Evolutionary conservation across 257 asterid species (phyloP).

Genomic region (Apocynum venetum): DNA sequence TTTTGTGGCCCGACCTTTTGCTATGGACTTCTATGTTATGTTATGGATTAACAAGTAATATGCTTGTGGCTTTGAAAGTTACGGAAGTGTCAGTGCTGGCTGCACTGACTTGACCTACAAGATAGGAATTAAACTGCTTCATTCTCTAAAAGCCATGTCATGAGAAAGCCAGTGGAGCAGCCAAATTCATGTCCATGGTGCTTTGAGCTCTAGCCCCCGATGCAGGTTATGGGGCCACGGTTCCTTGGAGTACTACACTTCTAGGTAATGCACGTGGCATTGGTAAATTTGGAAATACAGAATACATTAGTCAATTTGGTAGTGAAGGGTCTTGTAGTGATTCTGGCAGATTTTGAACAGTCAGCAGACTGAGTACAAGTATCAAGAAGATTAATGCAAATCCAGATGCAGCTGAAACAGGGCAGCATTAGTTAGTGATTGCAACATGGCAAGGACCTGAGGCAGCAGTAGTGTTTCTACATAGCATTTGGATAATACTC

Average conservation of each 20-base stretch:
- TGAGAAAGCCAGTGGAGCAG: slow-evolving; percentile 3
- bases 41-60: not conserved
- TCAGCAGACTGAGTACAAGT: not conserved
- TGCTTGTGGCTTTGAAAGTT: slow-evolving; percentile 1
- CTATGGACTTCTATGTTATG: slow-evolving; percentile 1
- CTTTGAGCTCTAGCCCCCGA: slow-evolving; percentile 5
- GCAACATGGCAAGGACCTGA: slow-evolving; percentile 9
- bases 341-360: too few species aligned
- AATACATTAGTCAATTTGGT: not conserved
- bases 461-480: not conserved
- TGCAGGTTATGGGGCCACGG: slow-evolving; percentile 5
- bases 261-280: not conserved
- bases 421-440: slow-evolving; percentile 11
- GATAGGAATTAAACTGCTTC: slow-evolving; percentile 2
- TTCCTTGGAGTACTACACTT: slow-evolving; percentile 7
- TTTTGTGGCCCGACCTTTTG: slow-evolving; percentile 1
- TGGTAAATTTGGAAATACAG: not conserved
- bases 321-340: too few species aligned
- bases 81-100: not conserved
- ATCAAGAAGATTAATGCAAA: not conserved
- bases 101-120: not conserved
- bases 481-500: not conserved
- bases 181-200: slow-evolving; percentile 5
- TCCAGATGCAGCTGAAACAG: slow-evolving; percentile 18
- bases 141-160: not conserved